Conservation (phyloP, 228 moss, liverwort and hornwort species). For the Sphagnum fallax region DNA sequence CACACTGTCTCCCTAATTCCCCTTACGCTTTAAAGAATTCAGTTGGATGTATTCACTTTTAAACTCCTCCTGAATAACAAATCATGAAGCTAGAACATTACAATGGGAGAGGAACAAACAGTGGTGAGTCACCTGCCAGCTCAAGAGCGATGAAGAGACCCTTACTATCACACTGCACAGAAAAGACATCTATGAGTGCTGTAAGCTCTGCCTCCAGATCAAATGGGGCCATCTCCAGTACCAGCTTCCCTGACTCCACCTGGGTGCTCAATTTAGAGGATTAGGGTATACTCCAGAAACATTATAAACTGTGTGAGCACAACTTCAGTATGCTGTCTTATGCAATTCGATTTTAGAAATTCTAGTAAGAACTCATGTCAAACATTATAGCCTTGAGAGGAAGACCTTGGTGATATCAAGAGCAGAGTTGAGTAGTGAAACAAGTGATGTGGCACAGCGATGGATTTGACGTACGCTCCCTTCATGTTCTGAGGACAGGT, state of each 20-base stretch:
- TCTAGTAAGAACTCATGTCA: too few species aligned
- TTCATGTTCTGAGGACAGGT: constrained; percentile 46
- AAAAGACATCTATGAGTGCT: constrained; percentile 71
- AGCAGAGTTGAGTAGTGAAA: constrained; percentile 69
- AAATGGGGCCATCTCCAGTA: constrained; percentile 64
- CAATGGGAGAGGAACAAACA: too few species aligned
- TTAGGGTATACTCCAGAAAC: too few species aligned
- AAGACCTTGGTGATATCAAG: constrained; percentile 82
- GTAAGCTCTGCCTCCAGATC: constrained; percentile 72
- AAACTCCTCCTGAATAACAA: too few species aligned
- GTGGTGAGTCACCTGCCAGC: constrained; percentile 42
- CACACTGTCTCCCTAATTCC: too few species aligned
- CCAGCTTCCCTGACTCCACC: constrained; percentile 84
- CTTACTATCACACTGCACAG: constrained; percentile 78
- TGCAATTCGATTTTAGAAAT: too few species aligned
- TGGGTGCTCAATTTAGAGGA: constrained; percentile 10
- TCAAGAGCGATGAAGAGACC: constrained; percentile 62
- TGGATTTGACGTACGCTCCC: constrained; percentile 73
- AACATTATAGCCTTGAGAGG: too few species aligned
- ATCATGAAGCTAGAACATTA: too few species aligned
- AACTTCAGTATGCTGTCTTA: too few species aligned
- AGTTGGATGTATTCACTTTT: too few species aligned
- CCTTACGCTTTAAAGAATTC: too few species aligned
- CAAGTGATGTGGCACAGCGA: constrained; percentile 79
- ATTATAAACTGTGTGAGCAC: too few species aligned